These are phyloP conservation scores for Diaporthe citriasiana DNA, from an alignment of 2,329 filamentous ascomycete species.

Conservation along the genomic window DNA sequence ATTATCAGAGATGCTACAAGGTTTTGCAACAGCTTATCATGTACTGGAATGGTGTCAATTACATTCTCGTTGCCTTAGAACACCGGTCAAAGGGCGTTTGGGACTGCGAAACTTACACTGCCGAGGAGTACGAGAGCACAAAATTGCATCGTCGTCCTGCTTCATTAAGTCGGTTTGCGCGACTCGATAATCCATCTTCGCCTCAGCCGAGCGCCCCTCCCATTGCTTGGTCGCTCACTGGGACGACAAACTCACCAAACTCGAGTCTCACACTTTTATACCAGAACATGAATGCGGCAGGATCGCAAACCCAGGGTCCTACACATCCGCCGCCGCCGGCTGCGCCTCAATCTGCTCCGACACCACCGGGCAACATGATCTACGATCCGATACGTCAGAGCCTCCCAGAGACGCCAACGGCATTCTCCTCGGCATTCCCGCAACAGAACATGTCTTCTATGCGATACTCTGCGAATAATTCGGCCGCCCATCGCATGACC, in stretches of 20 bases:
- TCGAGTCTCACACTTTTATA: conserved; percentile 88
- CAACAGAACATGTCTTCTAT: conserved; percentile 64
- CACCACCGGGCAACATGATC: conserved; percentile 70
- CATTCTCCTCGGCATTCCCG: conserved; percentile 65
- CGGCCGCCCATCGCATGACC: conserved; percentile 47
- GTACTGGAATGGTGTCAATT: conserved; percentile 90
- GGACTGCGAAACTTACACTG: conserved; percentile 77
- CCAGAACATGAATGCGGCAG: conserved; percentile 64
- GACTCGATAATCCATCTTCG: conserved; percentile 61
- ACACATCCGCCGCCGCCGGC: conserved; percentile 34
- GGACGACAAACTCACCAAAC: conserved; percentile 87
- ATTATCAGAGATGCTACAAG: conserved; percentile 90
- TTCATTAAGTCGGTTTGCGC: conserved; percentile 61
- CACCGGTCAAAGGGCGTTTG: conserved; percentile 90
- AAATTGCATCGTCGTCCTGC: conserved; percentile 63
- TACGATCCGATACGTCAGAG: conserved; percentile 73
- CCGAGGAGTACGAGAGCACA: conserved; percentile 83
- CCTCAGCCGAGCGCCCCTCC: conserved; percentile 61
- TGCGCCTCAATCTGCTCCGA: conserved; percentile 49
- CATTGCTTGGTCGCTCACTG: conserved; percentile 90
- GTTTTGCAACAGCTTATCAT: conserved; percentile 83
- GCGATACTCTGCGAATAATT: conserved; percentile 57
- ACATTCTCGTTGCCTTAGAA: conserved; percentile 87
- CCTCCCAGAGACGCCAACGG: conserved; percentile 62
- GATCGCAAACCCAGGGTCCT: conserved; percentile 46